Evolutionary conservation across 2,329 filamentous ascomycete genomes (phyloP).

Genomic region (Microdochium nivale): DNA sequence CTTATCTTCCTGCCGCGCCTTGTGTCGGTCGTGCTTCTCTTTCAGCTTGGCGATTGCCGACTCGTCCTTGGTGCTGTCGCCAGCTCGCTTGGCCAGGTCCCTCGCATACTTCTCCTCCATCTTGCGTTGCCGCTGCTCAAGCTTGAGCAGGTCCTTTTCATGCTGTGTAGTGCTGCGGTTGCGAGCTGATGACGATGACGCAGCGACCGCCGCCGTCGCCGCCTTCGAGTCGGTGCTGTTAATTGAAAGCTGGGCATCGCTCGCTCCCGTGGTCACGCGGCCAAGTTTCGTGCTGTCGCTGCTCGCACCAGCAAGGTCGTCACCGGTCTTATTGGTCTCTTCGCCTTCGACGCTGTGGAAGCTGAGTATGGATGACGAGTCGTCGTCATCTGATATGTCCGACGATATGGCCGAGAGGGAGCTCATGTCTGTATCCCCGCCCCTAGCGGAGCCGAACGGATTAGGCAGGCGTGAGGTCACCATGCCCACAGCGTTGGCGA

Average conservation of each 20-base stretch:
- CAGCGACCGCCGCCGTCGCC: conserved; percentile 12
- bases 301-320: conserved; percentile 11
- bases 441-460: conserved; percentile 19
- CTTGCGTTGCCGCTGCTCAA: conserved; percentile 44
- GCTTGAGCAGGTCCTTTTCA: conserved; percentile 57
- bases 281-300: not conserved
- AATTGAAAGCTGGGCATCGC: conserved; percentile 11
- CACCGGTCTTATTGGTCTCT: conserved; percentile 23
- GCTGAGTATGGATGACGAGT: conserved; percentile 35
- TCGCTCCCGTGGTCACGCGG: not conserved
- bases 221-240: conserved; percentile 11
- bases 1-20: conserved; percentile 59
- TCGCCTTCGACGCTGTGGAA: conserved; percentile 46
- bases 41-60: conserved; percentile 45
- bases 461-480: conserved; percentile 36
- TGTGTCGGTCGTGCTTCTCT: conserved; percentile 54
- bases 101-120: conserved; percentile 30
- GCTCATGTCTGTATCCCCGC: conserved; percentile 14
- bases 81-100: conserved; percentile 24
- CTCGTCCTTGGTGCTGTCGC: conserved; percentile 31
- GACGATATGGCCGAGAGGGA: conserved; percentile 15
- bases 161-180: conserved; percentile 21
- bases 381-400: conserved; percentile 19
- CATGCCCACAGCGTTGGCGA: conserved; percentile 41
- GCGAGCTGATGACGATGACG: not conserved